Base-by-base conservation (phyloP, 345 rosid genomes). In the Adansonia digitata region DNA sequence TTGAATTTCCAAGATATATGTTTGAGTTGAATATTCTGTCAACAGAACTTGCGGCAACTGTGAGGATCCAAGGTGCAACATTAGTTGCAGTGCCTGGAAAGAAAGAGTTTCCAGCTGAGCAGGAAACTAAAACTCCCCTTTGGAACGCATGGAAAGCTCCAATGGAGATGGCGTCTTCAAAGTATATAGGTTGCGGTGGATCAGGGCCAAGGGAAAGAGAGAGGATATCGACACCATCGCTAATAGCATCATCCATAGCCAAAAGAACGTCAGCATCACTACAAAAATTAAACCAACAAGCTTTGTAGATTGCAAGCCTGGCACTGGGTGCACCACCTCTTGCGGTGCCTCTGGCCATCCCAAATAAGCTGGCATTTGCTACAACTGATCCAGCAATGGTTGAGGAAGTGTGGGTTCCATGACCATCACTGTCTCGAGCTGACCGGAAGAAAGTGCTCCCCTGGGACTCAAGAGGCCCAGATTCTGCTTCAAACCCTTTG, bases 51-150 rank as follows among this genome's bases (percentile, higher is more conserved):
- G 86, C 86, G 0, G 86, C 90, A 46, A 86, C 86, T 13, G 86
- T 88, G 55, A 84, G 82, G 65, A 85, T 84, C 90, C 89, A 78
- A 71, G 90, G 89, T 75, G 85, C 88, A 53, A 78, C 88, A 75
- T 86, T 81, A 59, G 66, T 2, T 27, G 80, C 82, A 37, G 9
- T 83, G 72, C 55, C 78, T 66, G 31, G 85, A 73, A 75, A 64
- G 65, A 75, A 8, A 5, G 72, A 75, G 82, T 88, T 85, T 66
- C 71, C 71, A 24, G 71, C 88, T 0, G 87, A 86, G 83, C 82
- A 13, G 84, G 71, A 81, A n/a, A 84, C 82, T 10, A 88, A 63
- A 11, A 82, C 71, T 70, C 89, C 92, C 51, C 73, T 78, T 80
- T 26, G 53, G 80, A 86, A 82, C 34, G 88, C 90, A 71, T 84